Evolutionary conservation across 352 stramenopile genomes (phyloP).

Genomic region (Phytopythium delawarense): DNA sequence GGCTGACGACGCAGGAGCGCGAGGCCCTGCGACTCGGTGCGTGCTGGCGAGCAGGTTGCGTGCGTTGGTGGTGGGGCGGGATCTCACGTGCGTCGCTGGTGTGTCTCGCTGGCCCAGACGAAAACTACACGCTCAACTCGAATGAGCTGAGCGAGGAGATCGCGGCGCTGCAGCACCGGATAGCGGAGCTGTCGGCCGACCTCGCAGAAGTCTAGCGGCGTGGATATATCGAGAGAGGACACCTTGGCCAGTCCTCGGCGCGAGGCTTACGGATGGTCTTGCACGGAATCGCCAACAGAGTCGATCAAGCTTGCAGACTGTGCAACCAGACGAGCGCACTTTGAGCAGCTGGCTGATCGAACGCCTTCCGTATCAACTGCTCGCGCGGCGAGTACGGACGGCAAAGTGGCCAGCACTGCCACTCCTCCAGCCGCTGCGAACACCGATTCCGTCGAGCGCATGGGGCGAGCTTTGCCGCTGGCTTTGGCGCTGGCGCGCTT

Average conservation of each 20-base stretch:
- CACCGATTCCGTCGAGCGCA: no score
- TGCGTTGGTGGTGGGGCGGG: constrained; percentile 4
- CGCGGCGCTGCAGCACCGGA: constrained; percentile 47
- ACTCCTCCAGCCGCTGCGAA: no score
- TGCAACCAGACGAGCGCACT: no score
- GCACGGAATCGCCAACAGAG: neutral
- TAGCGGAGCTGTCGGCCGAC: constrained; percentile 55
- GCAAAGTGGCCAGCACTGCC: no score
- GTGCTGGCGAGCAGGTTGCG: neutral
- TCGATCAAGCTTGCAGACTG: no score
- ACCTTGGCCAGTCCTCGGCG: neutral
- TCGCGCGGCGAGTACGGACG: no score
- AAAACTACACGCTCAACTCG: constrained; percentile 47
- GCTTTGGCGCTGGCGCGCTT: no score
- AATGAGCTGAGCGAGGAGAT: constrained; percentile 67
- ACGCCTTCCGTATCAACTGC: no score
- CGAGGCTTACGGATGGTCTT: neutral
- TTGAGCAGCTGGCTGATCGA: no score
- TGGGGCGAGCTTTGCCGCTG: no score
- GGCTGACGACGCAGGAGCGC: constrained; percentile 40
- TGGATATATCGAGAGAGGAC: neutral
- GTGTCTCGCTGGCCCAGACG: constrained; percentile 17
- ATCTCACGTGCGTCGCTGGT: neutral
- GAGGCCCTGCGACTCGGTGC: constrained; percentile 39
- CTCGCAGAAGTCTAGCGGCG: constrained; percentile 30